phyloP scores from a whole-genome alignment of 345 rosid genomes.

The Hibiscus mutabilis region DNA sequence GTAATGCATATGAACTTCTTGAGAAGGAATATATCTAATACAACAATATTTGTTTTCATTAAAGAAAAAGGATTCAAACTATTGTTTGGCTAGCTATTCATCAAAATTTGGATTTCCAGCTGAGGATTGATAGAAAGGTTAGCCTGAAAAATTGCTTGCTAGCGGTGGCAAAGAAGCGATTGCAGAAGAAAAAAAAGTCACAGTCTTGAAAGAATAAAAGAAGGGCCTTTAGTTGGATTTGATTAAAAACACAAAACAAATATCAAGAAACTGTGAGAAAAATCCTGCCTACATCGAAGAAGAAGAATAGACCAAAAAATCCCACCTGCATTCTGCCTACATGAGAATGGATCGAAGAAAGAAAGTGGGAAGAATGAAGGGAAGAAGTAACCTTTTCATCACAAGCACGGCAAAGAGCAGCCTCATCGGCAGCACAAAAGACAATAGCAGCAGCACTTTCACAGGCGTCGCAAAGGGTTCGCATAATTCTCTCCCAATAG shows the following conservation, averaged over 20 bases:
- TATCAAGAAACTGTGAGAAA: no score
- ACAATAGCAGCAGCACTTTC: conserved; percentile 76
- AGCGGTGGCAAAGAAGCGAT: background rate
- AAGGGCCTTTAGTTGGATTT: no score
- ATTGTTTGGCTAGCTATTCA: background rate
- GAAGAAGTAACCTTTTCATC: conserved; percentile 52
- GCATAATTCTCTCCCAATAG: conserved; percentile 41
- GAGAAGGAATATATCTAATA: background rate
- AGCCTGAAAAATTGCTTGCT: background rate
- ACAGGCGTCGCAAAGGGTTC: conserved; percentile 80
- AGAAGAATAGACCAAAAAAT: no score
- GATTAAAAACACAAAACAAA: no score
- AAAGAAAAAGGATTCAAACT: background rate
- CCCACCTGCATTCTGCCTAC: no score
- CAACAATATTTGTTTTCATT: background rate
- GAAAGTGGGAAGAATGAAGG: background rate
- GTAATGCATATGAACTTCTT: background rate
- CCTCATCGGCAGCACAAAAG: conserved; percentile 91
- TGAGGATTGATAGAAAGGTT: no score
- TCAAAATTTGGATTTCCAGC: background rate
- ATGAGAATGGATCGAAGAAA: no score
- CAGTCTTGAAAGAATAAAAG: background rate
- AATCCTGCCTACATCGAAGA: no score
- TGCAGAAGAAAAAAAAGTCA: background rate
- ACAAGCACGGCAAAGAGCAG: conserved; percentile 80